Evolutionary conservation across 352 stramenopile genomes (phyloP).

Genomic region (Pythium myriotylum): DNA sequence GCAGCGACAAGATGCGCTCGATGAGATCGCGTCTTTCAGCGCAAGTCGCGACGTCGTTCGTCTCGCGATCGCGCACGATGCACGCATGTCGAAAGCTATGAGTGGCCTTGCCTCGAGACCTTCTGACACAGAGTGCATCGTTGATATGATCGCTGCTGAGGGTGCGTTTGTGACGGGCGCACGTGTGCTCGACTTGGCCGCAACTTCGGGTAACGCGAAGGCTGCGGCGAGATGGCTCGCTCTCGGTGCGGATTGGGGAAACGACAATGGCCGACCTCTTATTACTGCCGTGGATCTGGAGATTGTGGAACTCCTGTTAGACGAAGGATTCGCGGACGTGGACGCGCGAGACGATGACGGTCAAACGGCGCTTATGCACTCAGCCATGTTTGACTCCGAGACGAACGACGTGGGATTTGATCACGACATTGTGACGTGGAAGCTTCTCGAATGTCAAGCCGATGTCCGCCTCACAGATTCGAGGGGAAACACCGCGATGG

Average conservation of each 20-base stretch:
- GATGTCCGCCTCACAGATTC: too few relatives aligned
- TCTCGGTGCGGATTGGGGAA: background rate
- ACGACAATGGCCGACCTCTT: background rate
- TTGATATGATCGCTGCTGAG: background rate
- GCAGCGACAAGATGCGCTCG: background rate
- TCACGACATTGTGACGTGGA: too few relatives aligned
- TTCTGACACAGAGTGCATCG: background rate
- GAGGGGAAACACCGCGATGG: too few relatives aligned
- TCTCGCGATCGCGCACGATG: conserved; percentile 4
- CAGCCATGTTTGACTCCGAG: too few relatives aligned
- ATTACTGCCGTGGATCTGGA: background rate
- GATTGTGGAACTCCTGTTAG: background rate
- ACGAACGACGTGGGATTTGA: too few relatives aligned
- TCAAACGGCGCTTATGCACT: conserved; percentile 2
- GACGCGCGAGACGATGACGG: conserved; percentile 7
- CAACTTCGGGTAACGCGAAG: background rate
- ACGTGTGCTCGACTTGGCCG: background rate
- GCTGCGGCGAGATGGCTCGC: background rate
- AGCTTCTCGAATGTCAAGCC: too few relatives aligned
- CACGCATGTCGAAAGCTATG: background rate
- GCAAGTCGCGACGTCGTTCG: background rate
- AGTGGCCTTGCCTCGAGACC: background rate
- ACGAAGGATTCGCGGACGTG: background rate
- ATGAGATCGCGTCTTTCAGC: background rate
- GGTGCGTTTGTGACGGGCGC: conserved; percentile 2